These are phyloP conservation scores for Herpetomonas samuelpessoai DNA, from an alignment of 208 protist species.

Conservation along the genomic window DNA sequence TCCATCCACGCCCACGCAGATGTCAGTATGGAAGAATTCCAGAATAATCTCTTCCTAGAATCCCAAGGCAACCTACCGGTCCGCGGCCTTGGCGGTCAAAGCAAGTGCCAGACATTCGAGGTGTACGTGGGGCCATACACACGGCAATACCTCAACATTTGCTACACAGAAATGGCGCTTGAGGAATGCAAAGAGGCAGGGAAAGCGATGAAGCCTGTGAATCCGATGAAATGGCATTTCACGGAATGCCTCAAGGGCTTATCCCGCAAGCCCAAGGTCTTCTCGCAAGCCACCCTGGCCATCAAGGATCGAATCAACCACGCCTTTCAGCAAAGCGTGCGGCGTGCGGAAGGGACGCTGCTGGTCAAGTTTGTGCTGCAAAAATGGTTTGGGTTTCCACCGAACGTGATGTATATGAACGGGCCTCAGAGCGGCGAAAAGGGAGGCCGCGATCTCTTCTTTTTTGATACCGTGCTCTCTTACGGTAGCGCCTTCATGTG, in stretches of 20 bases:
- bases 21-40: conserved; percentile 88
- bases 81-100: conserved; percentile 72
- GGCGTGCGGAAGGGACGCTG: conserved; percentile 54
- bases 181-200: conserved; percentile 37
- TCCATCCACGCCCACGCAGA: conserved; percentile 86
- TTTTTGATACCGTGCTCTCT: conserved; percentile 62
- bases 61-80: conserved; percentile 81
- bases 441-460: conserved; percentile 76
- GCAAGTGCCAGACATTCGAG: conserved; percentile 81
- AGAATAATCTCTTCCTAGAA: conserved; percentile 74
- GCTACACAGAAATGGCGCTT: conserved; percentile 57
- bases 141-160: conserved; percentile 82
- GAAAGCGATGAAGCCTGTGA: conserved; percentile 19
- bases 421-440: conserved; percentile 64
- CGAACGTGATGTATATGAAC: conserved; percentile 87
- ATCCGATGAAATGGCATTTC: conserved; percentile 60
- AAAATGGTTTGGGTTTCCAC: conserved; percentile 56
- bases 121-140: conserved; percentile 72
- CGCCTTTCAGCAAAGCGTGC: conserved; percentile 67
- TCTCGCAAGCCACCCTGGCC: conserved; percentile 42
- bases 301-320: conserved; percentile 78
- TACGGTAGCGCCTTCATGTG: conserved; percentile 70
- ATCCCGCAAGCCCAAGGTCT: conserved; percentile 44
- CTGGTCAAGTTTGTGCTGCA: conserved; percentile 75
- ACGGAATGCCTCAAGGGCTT: conserved; percentile 46